Evolutionary conservation across 768 basidiomycete genomes (phyloP), one percentile per base, ranked within the genome.

Genomic region (Tricholoma hemisulphureum): DNA sequence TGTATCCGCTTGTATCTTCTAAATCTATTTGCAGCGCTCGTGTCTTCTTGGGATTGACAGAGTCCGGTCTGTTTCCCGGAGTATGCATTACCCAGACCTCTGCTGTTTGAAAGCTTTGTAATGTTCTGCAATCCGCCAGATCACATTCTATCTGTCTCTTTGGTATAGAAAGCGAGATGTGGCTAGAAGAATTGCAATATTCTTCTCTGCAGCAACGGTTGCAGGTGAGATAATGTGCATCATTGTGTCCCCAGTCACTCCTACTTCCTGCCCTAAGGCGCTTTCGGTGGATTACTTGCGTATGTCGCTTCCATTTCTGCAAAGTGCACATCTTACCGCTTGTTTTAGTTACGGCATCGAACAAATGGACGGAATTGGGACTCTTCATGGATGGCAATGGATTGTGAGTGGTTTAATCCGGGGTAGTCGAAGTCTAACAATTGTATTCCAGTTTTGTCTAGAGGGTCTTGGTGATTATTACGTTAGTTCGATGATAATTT

Each of bases 81-180:
- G 75, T 75, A 58, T 56, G 70, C 57, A 28, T 28, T 10, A 10
- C 16, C 26, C 26, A 28, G 23, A n/a, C n/a, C 7, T 49, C 26
- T 49, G 46, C 46, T 28, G 7, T 13, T 13, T 26, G 6, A 28
- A 9, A 16, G 16, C 23, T 53, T 7, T 14, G n/a, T 20, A 29
- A 56, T 21, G 16, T 13, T 21, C n/a, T 6, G n/a, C 20, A 8
- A 21, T 49, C 16, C 18, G 48, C 10, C 18, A 76, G 76, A 68
- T 77, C 50, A 73, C 73, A 0, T 78, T 76, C 58, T 77, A 82
- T 69, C 61, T 85, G 43, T 83, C 82, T 10, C 67, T 83, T 50
- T 87, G 86, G 85, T 83, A 89, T 65, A 77, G 83, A 9, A 74
- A 81, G 32, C 71, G 73, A 53, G 86, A 88, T 63, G 79, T 85